Evolutionary conservation across 192 early-diverging fungal species (phyloP), one percentile per base, ranked within the genome.

Genomic region (Endogone sp.): DNA sequence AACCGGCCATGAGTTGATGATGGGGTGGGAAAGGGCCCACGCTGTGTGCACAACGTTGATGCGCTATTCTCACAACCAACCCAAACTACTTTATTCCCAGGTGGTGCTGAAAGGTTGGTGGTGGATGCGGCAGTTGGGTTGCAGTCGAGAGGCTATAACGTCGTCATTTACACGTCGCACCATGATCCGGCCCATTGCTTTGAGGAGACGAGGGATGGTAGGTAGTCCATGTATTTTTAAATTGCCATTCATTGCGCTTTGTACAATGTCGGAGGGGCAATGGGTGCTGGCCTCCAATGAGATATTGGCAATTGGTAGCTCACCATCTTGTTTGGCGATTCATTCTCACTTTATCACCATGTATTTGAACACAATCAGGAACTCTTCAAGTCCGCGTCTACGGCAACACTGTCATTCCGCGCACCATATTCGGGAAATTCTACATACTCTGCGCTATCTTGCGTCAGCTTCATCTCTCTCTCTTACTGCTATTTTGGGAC

Each of bases 91-190:
- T 44, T 20, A 10, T n/a, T 63, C n/a, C 27, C 70, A 88, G 92
- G 95, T 67, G 96, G 96, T 26, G 96, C 96, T 3, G 96, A 98
- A 76, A 85, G 96, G 22, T 84, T 98, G 21, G 90, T 98, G 0
- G 94, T 98, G 13, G 96, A 98, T 81, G 90, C 94, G 2, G 95
- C 94, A 4, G 74, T 91, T 3, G 91, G 91, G 26, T 82, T 96
- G 66, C 86, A 93, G 77, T 73, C 83, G 25, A 82, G 78, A 27
- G 96, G 96, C 16, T 93, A 98, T 79, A 60, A 81, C 10, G 89
- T 97, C 2, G 68, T 78, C 30, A 82, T 98, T 63, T 97, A 89
- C 77, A 98, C 96, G 20, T 92, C 92, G 65, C 94, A 97, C 79
- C 94, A 96, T 72, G 94, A 96, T 76, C 79, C 83, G 0, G 58